These are phyloP conservation scores for Penicillium sp. DNA, from an alignment of 2,329 filamentous ascomycete species.

Conservation along the genomic window DNA sequence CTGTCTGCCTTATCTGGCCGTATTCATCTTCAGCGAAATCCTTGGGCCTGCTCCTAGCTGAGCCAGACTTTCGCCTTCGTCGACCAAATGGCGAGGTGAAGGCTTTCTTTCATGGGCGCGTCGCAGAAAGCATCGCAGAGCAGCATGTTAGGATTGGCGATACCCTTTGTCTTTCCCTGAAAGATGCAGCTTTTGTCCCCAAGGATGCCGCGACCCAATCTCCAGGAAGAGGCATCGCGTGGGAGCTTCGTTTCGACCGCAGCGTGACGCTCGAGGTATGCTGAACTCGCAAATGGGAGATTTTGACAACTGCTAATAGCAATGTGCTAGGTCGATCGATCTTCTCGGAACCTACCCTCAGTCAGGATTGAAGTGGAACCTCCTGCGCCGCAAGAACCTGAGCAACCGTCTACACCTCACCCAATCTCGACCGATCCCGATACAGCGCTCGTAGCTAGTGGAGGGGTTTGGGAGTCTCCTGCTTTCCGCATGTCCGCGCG, in stretches of 20 bases:
- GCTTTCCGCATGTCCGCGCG: constrained; percentile 75
- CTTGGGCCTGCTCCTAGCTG: constrained; percentile 78
- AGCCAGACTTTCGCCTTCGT: constrained; percentile 80
- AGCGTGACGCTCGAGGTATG: constrained; percentile 42
- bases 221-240: constrained; percentile 59
- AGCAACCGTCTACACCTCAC: constrained; percentile 30
- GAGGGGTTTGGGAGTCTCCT: constrained; percentile 70
- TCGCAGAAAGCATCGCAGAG: constrained; percentile 69
- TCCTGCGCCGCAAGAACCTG: constrained; percentile 25
- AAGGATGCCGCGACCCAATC: constrained; percentile 55
- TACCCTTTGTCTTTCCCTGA: constrained; percentile 67
- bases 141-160: constrained; percentile 77
- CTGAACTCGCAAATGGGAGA: not conserved
- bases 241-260: constrained; percentile 56
- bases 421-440: constrained; percentile 18
- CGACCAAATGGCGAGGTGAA: constrained; percentile 77
- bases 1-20: constrained; percentile 87
- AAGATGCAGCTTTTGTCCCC: constrained; percentile 66
- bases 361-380: constrained; percentile 57
- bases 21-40: constrained; percentile 76
- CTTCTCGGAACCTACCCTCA: constrained; percentile 26
- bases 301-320: constrained; percentile 4
- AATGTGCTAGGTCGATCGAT: constrained; percentile 29
- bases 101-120: constrained; percentile 70
- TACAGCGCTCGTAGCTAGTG: constrained; percentile 31